Base-by-base conservation (phyloP, 495 filamentous ascomycete genomes). In the Bombardia bombarda region DNA sequence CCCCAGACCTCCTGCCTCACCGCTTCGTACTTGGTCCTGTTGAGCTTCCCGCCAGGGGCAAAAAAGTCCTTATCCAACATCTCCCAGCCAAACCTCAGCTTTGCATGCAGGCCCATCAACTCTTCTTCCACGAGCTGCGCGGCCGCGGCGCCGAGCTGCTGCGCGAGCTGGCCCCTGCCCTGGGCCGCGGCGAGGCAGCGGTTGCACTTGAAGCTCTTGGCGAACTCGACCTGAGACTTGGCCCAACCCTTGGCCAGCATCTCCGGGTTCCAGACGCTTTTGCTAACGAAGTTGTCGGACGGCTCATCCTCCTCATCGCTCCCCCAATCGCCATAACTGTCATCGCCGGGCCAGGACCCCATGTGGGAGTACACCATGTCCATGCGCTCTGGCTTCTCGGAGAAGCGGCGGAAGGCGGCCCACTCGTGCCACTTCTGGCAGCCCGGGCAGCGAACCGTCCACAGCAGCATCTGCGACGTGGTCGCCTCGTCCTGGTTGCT, bases 401-500 rank as follows among this genome's bases (percentile, higher is more conserved):
- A 14, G 13, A 5, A 33, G 12, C 9, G 2, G 10, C 44, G 10
- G 13, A 38, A 48, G 0, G 23, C 46, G 7, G 33, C 32, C 12
- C 38, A 3, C 39, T 51, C 48, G 0, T 40, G 16, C 48, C 48
- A 51, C 18, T 16, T 14, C 4, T n/a, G 10, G 18, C 44, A 51
- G n/a, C 19, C 12, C 6, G 7, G 0, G 10, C 44, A 51, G 18
- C 14, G 34, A 4, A 28, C 26, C 2, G 17, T 42, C 13, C 10
- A 17, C 5, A 26, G 1, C 12, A 6, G 17, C 26, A 20, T 22
- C 7, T 10, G 17, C 2, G 26, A n/a, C n/a, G n/a, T n/a, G n/a
- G n/a, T n/a, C n/a, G n/a, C n/a, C n/a, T n/a, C n/a, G n/a, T n/a
- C n/a, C n/a, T n/a, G n/a, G n/a, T n/a, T n/a, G n/a, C n/a, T n/a